Evolutionary conservation across 257 asterid genomes (phyloP).

Genomic region (Solanum clarkiae): DNA sequence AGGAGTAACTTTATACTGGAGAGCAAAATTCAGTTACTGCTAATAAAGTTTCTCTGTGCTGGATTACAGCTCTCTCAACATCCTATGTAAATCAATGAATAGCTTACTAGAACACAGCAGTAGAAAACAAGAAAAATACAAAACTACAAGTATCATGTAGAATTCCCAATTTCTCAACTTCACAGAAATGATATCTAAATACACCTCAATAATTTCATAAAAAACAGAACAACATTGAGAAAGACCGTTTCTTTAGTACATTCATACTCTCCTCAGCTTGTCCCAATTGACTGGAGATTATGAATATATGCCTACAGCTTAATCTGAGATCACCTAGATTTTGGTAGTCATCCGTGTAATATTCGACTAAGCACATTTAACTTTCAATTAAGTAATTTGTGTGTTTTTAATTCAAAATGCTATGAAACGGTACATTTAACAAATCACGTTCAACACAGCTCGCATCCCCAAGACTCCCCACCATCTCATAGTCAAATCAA

Average conservation of each 20-base stretch:
- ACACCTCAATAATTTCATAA: not conserved
- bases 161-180: not conserved
- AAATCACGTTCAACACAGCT: not conserved
- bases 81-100: not conserved
- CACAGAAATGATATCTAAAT: not conserved
- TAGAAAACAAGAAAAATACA: not conserved
- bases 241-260: not conserved
- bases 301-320: not conserved
- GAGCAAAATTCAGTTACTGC: not conserved
- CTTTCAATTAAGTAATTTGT: too few species aligned
- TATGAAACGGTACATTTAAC: not conserved
- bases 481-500: not conserved
- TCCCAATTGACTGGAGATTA: not conserved
- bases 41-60: not conserved
- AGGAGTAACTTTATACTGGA: not conserved
- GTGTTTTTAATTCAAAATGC: not conserved
- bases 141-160: not conserved
- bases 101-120: not conserved
- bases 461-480: not conserved
- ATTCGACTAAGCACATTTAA: not conserved
- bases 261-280: not conserved
- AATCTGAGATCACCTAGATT: not conserved
- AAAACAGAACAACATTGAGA: not conserved
- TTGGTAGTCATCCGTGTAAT: not conserved
- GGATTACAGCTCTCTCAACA: not conserved